Base-by-base conservation (phyloP, 768 basidiomycete species). In the Hygrophoropsis aurantiaca region DNA sequence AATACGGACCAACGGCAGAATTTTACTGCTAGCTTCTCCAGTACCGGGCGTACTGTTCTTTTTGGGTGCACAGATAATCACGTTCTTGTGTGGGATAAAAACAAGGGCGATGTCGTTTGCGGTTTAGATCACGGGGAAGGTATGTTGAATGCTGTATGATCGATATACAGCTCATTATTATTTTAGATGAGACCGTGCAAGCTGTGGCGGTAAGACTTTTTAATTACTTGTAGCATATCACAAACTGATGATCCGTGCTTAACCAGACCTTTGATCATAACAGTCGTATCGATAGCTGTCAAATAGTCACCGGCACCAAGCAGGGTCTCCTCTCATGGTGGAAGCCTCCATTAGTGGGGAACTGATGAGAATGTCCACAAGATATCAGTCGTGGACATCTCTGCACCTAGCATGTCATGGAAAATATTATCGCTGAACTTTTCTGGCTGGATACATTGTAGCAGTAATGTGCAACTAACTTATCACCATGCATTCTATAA, bases 61-160 rank as follows among this genome's bases (percentile, higher is more conserved):
- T 85, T 79, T 54, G 85, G 84, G 21, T 67, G 58, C 23, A 64
- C 74, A 16, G 79, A 81, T 15, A 74, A 73, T 16, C 82, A 74
- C 59, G 68, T 80, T 23, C 64, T 85, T 32, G 76, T 81, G 25
- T 86, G 85, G 84, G 81, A 87, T 55, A 74, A 68, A 58, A 69
- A 68, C 58, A 78, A 73, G 46, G 78, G 73, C 10, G 66, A 65
- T 2, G 62, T 84, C 20, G 70, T 82, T 11, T 81, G 79, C 61
- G 84, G 79, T 24, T 58, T 86, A 54, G 78, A 82, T 52, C 81
- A 85, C 53, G 73, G 74, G 11, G 77, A 82, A 53, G 76, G 83
- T 84, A 58, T 54, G 74, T 57, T 23, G 36, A 11, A 16, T 11
- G 11, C 37, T 35, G 6, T 21, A 36, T 11, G 24, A n/a, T n/a